Evolutionary conservation across 768 basidiomycete species (phyloP).

Genomic region (Pisolithus albus): DNA sequence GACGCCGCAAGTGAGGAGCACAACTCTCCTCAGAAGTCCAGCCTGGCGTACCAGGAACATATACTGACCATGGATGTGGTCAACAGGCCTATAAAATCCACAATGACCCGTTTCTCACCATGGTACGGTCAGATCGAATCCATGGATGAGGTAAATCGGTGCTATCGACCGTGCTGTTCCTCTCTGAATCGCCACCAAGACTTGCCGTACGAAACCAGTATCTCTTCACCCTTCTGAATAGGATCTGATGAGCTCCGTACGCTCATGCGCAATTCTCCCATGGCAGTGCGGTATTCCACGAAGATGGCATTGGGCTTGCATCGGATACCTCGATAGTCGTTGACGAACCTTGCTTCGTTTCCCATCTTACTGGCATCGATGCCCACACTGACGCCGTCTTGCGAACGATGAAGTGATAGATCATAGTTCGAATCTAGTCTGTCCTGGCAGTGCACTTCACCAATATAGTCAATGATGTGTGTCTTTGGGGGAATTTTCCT

Average conservation of each 20-base stretch:
- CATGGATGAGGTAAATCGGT: background rate
- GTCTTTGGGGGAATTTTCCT: slow-evolving; percentile 61
- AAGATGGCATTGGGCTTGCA: slow-evolving; percentile 67
- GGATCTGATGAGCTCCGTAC: slow-evolving; percentile 57
- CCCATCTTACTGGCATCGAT: slow-evolving; percentile 71
- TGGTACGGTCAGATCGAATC: background rate
- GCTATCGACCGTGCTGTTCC: background rate
- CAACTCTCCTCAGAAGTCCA: background rate
- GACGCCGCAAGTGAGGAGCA: background rate
- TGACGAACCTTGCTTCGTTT: slow-evolving; percentile 85
- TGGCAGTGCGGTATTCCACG: slow-evolving; percentile 42
- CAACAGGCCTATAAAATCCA: background rate
- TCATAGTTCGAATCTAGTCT: slow-evolving; percentile 80
- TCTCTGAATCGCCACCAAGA: slow-evolving; percentile 67
- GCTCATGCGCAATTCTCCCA: slow-evolving; percentile 69
- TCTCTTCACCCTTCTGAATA: slow-evolving; percentile 76
- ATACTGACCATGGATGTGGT: slow-evolving; percentile 3
- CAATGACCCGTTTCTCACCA: slow-evolving; percentile 3
- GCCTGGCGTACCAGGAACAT: background rate
- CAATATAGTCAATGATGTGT: slow-evolving; percentile 75
- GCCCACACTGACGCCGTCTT: slow-evolving; percentile 57
- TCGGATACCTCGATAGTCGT: slow-evolving; percentile 81
- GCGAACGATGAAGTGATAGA: slow-evolving; percentile 63
- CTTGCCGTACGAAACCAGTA: slow-evolving; percentile 86
- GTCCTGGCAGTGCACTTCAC: slow-evolving; percentile 76